Evolutionary conservation across 805 yeast species (phyloP).

Genomic region (Candida insectalens): DNA sequence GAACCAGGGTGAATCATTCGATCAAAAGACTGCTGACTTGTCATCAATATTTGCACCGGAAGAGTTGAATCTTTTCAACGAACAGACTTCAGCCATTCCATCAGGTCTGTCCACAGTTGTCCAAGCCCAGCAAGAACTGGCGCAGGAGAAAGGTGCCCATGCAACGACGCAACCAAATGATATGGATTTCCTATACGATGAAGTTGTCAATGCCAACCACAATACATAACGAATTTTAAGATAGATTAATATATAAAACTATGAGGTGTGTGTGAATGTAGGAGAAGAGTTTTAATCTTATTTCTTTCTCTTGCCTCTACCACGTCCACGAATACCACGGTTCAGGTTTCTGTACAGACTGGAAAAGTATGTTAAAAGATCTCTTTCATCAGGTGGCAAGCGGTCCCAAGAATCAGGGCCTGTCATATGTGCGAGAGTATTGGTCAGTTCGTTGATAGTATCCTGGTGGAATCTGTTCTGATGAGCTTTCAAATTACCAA

Average conservation of each 20-base stretch:
- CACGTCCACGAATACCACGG: conserved; percentile 88
- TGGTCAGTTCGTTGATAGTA: conserved; percentile 60
- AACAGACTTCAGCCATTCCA: conserved; percentile 15
- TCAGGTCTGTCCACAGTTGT: conserved; percentile 23
- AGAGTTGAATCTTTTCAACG: not conserved
- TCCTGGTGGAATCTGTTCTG: conserved; percentile 81
- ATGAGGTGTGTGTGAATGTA: not conserved
- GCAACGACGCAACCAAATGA: not conserved
- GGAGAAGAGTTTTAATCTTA: not conserved
- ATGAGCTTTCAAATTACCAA: conserved; percentile 90
- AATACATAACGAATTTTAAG: not conserved
- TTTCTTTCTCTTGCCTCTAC: conserved; percentile 30
- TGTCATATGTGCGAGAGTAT: conserved; percentile 53
- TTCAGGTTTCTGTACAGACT: conserved; percentile 80
- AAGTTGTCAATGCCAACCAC: no score
- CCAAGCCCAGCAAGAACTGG: conserved; percentile 11
- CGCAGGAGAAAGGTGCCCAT: conserved; percentile 1
- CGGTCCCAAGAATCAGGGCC: conserved; percentile 32
- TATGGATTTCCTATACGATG: conserved; percentile 1
- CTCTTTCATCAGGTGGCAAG: conserved; percentile 54
- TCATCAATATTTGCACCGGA: not conserved
- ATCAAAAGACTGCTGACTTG: conserved; percentile 6
- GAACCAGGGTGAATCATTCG: conserved; percentile 13
- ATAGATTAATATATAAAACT: no score
- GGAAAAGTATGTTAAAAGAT: conserved; percentile 67